Percentiles rank a stretch among this genome's conserved stretches.
phyloP scores from a whole-genome alignment of 306 rosid species.

The Aeschynomene evenia region DNA sequence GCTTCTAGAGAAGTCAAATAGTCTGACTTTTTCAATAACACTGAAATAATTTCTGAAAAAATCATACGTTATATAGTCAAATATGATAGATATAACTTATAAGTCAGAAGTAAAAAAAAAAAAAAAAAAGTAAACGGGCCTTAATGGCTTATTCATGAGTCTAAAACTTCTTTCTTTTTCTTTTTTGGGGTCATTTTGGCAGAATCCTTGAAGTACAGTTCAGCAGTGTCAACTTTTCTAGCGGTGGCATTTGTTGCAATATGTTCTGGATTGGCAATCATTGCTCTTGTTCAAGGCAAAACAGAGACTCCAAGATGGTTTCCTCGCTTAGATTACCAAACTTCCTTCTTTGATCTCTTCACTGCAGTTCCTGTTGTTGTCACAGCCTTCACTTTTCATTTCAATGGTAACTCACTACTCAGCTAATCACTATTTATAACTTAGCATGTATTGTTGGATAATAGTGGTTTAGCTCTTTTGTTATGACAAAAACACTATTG shows the following conservation, averaged over 20 bases:
- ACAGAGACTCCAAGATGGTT: slow-evolving; percentile 61
- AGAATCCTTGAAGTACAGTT: slow-evolving; percentile 84
- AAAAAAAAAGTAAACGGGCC: too few species aligned
- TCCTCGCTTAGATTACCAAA: slow-evolving; percentile 60
- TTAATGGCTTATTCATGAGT: not conserved
- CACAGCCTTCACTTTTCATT: slow-evolving; percentile 91
- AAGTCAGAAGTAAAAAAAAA: too few species aligned
- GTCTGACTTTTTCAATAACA: too few species aligned
- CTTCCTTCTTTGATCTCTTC: slow-evolving; percentile 85
- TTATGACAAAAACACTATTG: too few species aligned
- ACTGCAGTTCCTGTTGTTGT: slow-evolving; percentile 93
- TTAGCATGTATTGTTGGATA: not conserved
- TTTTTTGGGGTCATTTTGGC: not conserved
- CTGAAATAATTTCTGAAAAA: too few species aligned
- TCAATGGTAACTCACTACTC: slow-evolving; percentile 60
- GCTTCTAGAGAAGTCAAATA: too few species aligned
- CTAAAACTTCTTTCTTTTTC: not conserved
- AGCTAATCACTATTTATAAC: not conserved
- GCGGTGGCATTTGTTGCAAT: slow-evolving; percentile 84
- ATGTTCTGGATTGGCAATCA: slow-evolving; percentile 72
- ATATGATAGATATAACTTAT: too few species aligned
- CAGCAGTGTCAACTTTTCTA: slow-evolving; percentile 70
- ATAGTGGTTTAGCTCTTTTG: too few species aligned
- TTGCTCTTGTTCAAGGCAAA: slow-evolving; percentile 68
- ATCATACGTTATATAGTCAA: too few species aligned